These are phyloP conservation scores for Tetrapisispora iriomotensis DNA, from an alignment of 805 yeast genomes.

Conservation along the genomic window DNA sequence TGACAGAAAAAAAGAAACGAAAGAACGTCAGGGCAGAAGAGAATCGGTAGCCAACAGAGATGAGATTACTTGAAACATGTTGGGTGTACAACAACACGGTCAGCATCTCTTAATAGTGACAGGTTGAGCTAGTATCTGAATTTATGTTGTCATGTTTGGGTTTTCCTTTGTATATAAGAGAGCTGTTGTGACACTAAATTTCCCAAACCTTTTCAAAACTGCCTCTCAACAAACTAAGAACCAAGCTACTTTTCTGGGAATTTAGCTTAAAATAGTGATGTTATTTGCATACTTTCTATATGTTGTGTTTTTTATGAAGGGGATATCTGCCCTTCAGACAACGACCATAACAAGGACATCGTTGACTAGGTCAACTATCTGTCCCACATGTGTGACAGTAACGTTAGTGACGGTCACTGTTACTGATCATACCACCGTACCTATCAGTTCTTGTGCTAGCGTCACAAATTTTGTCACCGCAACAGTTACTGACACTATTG, in stretches of 20 bases:
- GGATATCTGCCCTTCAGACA: background rate
- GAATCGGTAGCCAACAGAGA: too few species aligned
- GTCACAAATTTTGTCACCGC: background rate
- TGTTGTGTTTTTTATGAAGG: background rate
- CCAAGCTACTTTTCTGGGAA: too few species aligned
- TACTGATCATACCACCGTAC: background rate
- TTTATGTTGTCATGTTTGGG: too few species aligned
- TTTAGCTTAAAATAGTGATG: too few species aligned
- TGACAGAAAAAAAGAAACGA: background rate
- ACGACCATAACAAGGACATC: constrained; percentile 1
- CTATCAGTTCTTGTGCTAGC: background rate
- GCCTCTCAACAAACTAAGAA: too few species aligned
- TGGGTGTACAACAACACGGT: too few species aligned
- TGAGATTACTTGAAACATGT: too few species aligned
- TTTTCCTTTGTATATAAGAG: too few species aligned
- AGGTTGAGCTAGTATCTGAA: too few species aligned
- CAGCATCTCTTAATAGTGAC: too few species aligned
- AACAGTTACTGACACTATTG: background rate
- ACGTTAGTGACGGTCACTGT: background rate
- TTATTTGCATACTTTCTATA: background rate
- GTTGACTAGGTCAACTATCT: constrained; percentile 5
- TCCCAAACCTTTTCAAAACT: too few species aligned
- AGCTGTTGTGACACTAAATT: too few species aligned
- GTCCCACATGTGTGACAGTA: constrained; percentile 6
- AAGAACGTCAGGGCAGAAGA: background rate